Conservation (phyloP, 805 yeast species). For the Kazachstania martiniae region DNA sequence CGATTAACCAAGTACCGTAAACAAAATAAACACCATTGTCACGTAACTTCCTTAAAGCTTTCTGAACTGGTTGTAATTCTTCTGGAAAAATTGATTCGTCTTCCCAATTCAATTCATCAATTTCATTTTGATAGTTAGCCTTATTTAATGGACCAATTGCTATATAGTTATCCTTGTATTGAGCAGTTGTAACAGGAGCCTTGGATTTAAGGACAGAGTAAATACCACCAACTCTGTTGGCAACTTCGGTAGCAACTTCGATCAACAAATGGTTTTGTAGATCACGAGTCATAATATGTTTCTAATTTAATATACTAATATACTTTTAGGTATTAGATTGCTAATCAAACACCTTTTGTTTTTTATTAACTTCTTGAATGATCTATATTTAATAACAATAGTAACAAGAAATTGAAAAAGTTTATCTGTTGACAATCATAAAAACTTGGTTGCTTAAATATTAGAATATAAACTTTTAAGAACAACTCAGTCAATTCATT, state of each 20-base stretch:
- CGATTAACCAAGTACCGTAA: slow-evolving; percentile 94
- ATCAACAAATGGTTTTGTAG: slow-evolving; percentile 78
- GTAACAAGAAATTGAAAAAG: too few species aligned
- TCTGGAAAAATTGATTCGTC: slow-evolving; percentile 31
- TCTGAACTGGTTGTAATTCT: slow-evolving; percentile 20
- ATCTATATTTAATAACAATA: too few species aligned
- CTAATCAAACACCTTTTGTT: too few species aligned
- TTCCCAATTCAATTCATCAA: slow-evolving; percentile 57
- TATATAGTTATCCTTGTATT: slow-evolving; percentile 78
- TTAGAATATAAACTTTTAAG: too few species aligned
- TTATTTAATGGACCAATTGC: slow-evolving; percentile 79
- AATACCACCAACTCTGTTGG: slow-evolving; percentile 95
- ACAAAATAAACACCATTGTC: slow-evolving; percentile 71
- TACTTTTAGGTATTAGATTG: too few species aligned
- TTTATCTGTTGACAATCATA: too few species aligned
- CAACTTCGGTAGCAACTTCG: slow-evolving; percentile 95
- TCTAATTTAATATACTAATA: neutral
- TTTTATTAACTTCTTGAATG: too few species aligned
- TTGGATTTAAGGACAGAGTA: slow-evolving; percentile 93
- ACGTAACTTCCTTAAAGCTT: slow-evolving; percentile 65
- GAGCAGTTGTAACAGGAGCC: slow-evolving; percentile 93
- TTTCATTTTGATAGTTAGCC: slow-evolving; percentile 65
- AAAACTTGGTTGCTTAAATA: too few species aligned
- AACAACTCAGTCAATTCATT: too few species aligned
- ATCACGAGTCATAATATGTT: slow-evolving; percentile 58